Evolutionary conservation across 2,329 filamentous ascomycete genomes (phyloP).

Genomic region (Cordyceps cateniannulata): DNA sequence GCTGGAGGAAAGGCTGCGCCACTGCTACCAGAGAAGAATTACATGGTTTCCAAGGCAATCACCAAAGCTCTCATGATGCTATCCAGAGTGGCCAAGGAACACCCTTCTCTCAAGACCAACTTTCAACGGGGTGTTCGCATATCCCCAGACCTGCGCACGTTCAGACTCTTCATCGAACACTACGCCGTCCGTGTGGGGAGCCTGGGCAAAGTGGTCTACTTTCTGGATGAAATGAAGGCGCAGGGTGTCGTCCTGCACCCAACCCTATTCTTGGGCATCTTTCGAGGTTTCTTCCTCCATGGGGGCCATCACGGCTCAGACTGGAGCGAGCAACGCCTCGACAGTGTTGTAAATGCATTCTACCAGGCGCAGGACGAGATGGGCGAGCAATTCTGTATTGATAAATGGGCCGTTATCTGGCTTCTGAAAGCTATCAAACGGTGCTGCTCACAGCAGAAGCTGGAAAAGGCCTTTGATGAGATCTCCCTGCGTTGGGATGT

Average conservation of each 20-base stretch:
- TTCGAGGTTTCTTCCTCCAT: constrained; percentile 73
- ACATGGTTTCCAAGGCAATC: constrained; percentile 42
- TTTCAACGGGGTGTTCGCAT: constrained; percentile 60
- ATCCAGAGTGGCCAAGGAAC: constrained; percentile 44
- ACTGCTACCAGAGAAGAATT: constrained; percentile 37
- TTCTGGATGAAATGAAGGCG: constrained; percentile 74
- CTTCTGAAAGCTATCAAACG: constrained; percentile 57
- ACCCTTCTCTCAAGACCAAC: constrained; percentile 45
- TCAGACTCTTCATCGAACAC: constrained; percentile 70
- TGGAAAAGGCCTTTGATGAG: constrained; percentile 48
- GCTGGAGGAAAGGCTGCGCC: constrained; percentile 38
- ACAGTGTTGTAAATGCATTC: constrained; percentile 61
- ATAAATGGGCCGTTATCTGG: constrained; percentile 56
- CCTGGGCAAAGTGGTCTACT: constrained; percentile 60
- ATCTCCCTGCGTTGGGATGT: constrained; percentile 40
- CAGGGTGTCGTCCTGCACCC: constrained; percentile 64
- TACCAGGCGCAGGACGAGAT: constrained; percentile 45
- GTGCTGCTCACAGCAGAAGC: constrained; percentile 44
- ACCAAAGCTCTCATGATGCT: constrained; percentile 53
- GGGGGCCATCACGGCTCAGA: constrained; percentile 57
- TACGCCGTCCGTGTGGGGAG: constrained; percentile 64
- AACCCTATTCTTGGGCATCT: constrained; percentile 70
- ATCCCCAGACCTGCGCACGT: constrained; percentile 71
- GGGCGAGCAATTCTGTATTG: constrained; percentile 43
- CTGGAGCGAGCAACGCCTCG: constrained; percentile 68